Evolutionary conservation across 2,329 filamentous ascomycete genomes (phyloP).

Genomic region (Botryotinia calthae): DNA sequence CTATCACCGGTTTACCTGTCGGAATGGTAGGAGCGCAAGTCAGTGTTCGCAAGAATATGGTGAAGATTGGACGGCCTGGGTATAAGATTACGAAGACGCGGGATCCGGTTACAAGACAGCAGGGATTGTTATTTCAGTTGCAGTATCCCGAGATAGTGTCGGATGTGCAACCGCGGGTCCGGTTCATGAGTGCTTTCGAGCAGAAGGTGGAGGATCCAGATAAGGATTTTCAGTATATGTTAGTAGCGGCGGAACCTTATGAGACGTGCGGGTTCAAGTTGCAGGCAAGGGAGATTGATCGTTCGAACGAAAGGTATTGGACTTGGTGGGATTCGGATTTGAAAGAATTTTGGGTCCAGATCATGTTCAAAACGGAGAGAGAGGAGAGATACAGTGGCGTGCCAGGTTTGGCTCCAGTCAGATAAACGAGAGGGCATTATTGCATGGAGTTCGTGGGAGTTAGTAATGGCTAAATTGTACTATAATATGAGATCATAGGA

Average conservation of each 20-base stretch:
- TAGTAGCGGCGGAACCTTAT: slow-evolving; percentile 95
- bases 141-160: slow-evolving; percentile 88
- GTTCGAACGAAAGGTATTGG: slow-evolving; percentile 84
- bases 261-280: slow-evolving; percentile 97
- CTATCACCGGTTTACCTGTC: slow-evolving; percentile 66
- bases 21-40: slow-evolving; percentile 67
- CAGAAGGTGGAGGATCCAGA: slow-evolving; percentile 95
- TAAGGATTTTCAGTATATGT: slow-evolving; percentile 89
- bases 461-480: slow-evolving; percentile 19
- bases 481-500: slow-evolving; percentile 10
- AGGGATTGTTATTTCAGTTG: slow-evolving; percentile 91
- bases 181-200: slow-evolving; percentile 97
- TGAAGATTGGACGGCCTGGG: slow-evolving; percentile 94
- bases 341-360: slow-evolving; percentile 96
- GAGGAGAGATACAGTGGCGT: slow-evolving; percentile 80
- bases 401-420: slow-evolving; percentile 51
- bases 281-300: slow-evolving; percentile 88
- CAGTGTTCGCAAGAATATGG: slow-evolving; percentile 71
- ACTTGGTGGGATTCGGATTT: slow-evolving; percentile 93
- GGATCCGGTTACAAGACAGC: slow-evolving; percentile 83
- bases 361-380: slow-evolving; percentile 97
- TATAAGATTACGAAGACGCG: slow-evolving; percentile 98
- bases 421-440: slow-evolving; percentile 25
- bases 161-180: slow-evolving; percentile 74
- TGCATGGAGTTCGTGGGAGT: slow-evolving; percentile 15